Percentiles rank a stretch among this genome's conserved stretches.
Evolutionary conservation across 306 rosid genomes (phyloP).

Genomic region (Casuarina glauca): DNA sequence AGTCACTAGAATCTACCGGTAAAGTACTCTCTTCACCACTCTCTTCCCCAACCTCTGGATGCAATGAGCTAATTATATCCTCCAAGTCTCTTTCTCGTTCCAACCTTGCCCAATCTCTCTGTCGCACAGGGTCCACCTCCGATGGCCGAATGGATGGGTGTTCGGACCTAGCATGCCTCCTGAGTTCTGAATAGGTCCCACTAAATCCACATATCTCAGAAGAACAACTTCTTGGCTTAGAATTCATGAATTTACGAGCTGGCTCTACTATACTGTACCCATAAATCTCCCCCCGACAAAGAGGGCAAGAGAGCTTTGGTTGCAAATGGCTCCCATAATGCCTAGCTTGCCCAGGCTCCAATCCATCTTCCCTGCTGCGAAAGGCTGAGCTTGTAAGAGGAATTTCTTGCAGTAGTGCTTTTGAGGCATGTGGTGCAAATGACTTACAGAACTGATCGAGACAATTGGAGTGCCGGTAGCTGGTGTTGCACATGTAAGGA

Average conservation of each 20-base stretch:
- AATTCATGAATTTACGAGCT: slow-evolving; percentile 66
- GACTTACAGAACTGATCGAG: slow-evolving; percentile 81
- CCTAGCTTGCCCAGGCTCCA: slow-evolving; percentile 34
- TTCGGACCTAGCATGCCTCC: slow-evolving; percentile 79
- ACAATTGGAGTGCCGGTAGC: slow-evolving; percentile 84
- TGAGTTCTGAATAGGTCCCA: slow-evolving; percentile 68
- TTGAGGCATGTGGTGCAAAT: slow-evolving; percentile 47
- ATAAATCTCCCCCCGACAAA: slow-evolving; percentile 77
- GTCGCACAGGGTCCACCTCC: slow-evolving; percentile 63
- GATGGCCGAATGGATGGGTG: slow-evolving; percentile 76
- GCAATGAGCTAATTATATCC: slow-evolving; percentile 61
- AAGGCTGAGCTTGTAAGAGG: slow-evolving; percentile 47
- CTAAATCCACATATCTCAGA: slow-evolving; percentile 64
- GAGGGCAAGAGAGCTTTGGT: slow-evolving; percentile 63
- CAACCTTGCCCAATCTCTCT: slow-evolving; percentile 65
- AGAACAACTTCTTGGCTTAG: slow-evolving; percentile 68
- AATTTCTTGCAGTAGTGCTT: slow-evolving; percentile 52
- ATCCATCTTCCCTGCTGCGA: slow-evolving; percentile 37
- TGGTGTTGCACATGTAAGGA: slow-evolving; percentile 82
- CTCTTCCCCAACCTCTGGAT: slow-evolving; percentile 40
- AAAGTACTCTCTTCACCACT: slow-evolving; percentile 13
- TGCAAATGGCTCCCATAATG: slow-evolving; percentile 38
- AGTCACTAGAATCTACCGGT: slow-evolving; percentile 25
- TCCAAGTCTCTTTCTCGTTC: slow-evolving; percentile 60
- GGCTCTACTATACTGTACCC: slow-evolving; percentile 63